Percentiles rank a stretch among this genome's conserved stretches.
phyloP scores from a whole-genome alignment of 2,329 filamentous ascomycete genomes.

The Colletotrichum eleusines region DNA sequence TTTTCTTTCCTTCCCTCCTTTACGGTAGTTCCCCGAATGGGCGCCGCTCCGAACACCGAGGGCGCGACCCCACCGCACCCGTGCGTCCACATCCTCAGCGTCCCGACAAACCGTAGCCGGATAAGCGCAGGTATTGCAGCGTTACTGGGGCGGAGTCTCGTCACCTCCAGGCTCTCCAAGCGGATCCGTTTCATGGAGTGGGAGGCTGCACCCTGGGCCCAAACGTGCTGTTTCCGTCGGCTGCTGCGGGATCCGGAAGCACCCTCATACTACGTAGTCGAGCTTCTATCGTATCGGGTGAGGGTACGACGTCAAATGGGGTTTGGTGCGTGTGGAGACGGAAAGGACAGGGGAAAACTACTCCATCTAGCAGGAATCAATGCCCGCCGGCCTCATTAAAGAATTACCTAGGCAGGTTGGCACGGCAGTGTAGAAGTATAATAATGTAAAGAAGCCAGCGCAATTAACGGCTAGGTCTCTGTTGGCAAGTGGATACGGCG shows the following conservation, averaged over 20 bases:
- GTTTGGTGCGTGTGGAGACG: background rate
- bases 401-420: background rate
- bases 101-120: constrained; percentile 29
- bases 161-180: background rate
- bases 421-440: background rate
- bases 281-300: constrained; percentile 4
- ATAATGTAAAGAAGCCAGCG: background rate
- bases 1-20: background rate
- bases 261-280: background rate
- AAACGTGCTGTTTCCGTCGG: background rate
- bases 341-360: background rate
- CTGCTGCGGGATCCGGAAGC: constrained; percentile 35
- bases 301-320: background rate
- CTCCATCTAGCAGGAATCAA: background rate
- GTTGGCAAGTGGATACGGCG: constrained; percentile 28
- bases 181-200: background rate
- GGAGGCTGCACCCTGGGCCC: background rate
- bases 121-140: constrained; percentile 24
- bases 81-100: constrained; percentile 22
- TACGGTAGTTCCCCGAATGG: constrained; percentile 8
- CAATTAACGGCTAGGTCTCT: background rate
- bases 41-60: constrained; percentile 33
- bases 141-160: background rate
- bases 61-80: constrained; percentile 10
- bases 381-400: background rate